These are phyloP conservation scores for Danielia reshetovae DNA, from an alignment of 805 yeast genomes.

Conservation along the genomic window DNA sequence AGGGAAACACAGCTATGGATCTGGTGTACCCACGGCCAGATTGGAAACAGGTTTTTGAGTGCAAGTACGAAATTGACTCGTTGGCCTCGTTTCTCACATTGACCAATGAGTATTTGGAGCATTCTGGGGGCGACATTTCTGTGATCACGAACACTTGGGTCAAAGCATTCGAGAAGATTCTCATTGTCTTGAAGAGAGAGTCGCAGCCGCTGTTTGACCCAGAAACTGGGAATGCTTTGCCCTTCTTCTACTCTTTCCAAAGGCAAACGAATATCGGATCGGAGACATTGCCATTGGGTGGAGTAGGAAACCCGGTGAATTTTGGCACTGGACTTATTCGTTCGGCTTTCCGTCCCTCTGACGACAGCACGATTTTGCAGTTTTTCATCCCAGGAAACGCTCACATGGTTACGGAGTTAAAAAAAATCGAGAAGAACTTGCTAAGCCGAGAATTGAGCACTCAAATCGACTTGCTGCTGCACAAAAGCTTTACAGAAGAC, in stretches of 20 bases:
- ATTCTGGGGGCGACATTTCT: slow-evolving; percentile 45
- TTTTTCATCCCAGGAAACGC: slow-evolving; percentile 85
- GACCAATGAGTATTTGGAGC: slow-evolving; percentile 62
- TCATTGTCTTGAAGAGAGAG: slow-evolving; percentile 56
- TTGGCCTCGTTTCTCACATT: slow-evolving; percentile 77
- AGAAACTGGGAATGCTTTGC: slow-evolving; percentile 43
- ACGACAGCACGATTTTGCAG: slow-evolving; percentile 79
- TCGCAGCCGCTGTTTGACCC: slow-evolving; percentile 56
- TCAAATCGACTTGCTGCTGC: slow-evolving; percentile 7
- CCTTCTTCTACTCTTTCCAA: slow-evolving; percentile 62
- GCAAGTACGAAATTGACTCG: slow-evolving; percentile 86
- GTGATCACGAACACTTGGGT: slow-evolving; percentile 53
- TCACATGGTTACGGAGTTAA: slow-evolving; percentile 62
- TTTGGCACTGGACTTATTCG: slow-evolving; percentile 66
- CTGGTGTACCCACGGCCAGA: slow-evolving; percentile 66
- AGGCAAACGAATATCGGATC: slow-evolving; percentile 72
- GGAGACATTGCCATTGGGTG: slow-evolving; percentile 75
- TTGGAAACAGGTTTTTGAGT: slow-evolving; percentile 74
- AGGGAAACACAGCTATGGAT: slow-evolving; percentile 55
- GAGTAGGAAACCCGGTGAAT: slow-evolving; percentile 82
- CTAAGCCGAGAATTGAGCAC: slow-evolving; percentile 14
- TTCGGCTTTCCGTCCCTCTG: slow-evolving; percentile 85
- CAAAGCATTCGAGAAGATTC: slow-evolving; percentile 48
- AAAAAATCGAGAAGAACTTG: slow-evolving; percentile 23
- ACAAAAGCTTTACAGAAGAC: slow-evolving; percentile 22